phyloP scores from a whole-genome alignment of 306 rosid species.

The Leucaena leucocephala region DNA sequence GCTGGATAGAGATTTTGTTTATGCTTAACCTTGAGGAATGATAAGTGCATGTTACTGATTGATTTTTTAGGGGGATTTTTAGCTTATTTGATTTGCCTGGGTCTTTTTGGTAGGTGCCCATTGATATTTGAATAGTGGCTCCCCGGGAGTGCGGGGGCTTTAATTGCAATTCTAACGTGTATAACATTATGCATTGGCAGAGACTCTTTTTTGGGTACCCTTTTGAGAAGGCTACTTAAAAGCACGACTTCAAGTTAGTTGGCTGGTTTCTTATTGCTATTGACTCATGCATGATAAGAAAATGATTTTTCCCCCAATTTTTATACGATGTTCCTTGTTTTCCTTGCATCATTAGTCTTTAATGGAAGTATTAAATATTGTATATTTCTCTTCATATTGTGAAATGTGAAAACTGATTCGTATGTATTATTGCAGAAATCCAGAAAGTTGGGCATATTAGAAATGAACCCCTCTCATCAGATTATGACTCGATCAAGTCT shows the following conservation, averaged over 20 bases:
- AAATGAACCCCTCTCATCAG: conserved; percentile 45
- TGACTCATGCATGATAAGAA: not conserved
- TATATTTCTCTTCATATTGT: not conserved
- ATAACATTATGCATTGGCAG: not conserved
- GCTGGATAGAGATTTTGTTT: not conserved
- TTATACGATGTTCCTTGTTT: not conserved
- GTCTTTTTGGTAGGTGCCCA: not conserved
- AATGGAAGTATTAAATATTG: conserved; percentile 23
- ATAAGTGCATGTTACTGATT: not conserved
- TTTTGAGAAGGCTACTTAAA: not conserved
- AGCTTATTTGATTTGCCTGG: not conserved
- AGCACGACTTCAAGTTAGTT: not conserved
- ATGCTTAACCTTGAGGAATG: not conserved
- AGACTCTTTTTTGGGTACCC: not conserved
- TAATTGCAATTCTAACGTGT: not conserved
- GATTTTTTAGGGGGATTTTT: not conserved
- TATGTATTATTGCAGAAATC: conserved; percentile 38
- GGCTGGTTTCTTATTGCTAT: not conserved
- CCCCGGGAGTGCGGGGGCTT: too few relatives aligned
- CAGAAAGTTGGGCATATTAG: conserved; percentile 67
- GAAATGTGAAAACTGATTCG: too few relatives aligned
- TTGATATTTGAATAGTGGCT: not conserved
- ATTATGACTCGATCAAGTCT: conserved; percentile 49
- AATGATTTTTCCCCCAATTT: not conserved
- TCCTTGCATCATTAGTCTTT: not conserved